Conservation (phyloP, 768 basidiomycete species). For the Macrolepiota albuminosa region DNA sequence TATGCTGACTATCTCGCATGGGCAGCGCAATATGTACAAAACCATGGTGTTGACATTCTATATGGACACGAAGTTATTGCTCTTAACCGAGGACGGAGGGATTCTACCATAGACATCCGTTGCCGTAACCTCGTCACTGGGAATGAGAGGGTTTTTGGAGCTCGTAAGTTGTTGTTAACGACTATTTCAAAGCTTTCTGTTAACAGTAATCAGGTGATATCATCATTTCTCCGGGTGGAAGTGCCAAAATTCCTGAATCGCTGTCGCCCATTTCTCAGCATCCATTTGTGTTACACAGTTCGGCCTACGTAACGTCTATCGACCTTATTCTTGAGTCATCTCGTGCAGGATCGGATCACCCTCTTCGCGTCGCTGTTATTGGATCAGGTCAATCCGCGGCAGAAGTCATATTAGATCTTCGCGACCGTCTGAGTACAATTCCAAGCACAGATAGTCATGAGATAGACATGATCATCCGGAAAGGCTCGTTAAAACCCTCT, state of each 20-base stretch:
- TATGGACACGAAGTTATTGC: conserved; percentile 44
- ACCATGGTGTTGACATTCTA: conserved; percentile 35
- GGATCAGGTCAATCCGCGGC: conserved; percentile 46
- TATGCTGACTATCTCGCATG: conserved; percentile 51
- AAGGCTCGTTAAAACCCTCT: conserved; percentile 44
- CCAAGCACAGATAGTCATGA: conserved; percentile 26
- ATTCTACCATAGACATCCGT: conserved; percentile 31
- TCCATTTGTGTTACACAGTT: conserved; percentile 39
- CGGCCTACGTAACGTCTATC: conserved; percentile 36
- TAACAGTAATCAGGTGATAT: conserved; percentile 32
- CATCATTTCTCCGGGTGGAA: conserved; percentile 47
- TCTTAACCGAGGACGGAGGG: conserved; percentile 24
- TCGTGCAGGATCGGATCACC: conserved; percentile 13
- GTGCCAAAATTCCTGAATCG: conserved; percentile 36
- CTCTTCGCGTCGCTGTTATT: conserved; percentile 39
- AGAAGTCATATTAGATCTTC: conserved; percentile 42
- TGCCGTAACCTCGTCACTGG: conserved; percentile 32
- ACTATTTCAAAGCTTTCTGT: not conserved
- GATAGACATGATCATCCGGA: conserved; percentile 47
- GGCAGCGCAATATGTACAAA: conserved; percentile 42
- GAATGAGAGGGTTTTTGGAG: conserved; percentile 24
- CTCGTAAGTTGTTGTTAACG: conserved; percentile 33
- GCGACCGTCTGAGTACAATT: conserved; percentile 30
- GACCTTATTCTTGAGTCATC: conserved; percentile 27
- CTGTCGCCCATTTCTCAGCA: conserved; percentile 26